These are phyloP conservation scores for Hypoxylon lenormandii DNA, from an alignment of 495 filamentous ascomycete genomes.

Conservation along the genomic window DNA sequence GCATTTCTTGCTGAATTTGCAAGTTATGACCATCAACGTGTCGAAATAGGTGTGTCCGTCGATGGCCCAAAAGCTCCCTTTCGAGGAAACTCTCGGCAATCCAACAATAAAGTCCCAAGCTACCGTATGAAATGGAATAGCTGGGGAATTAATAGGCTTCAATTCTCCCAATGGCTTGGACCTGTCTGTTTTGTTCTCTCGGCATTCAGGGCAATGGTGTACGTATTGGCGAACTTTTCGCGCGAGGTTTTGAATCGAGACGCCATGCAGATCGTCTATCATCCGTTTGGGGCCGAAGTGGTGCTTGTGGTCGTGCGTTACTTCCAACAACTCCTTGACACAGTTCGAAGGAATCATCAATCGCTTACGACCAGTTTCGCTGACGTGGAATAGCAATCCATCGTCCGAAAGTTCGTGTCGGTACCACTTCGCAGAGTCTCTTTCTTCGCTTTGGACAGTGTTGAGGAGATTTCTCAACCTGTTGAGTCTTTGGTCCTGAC, in stretches of 20 bases:
- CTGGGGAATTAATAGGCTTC: background rate
- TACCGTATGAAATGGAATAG: slow-evolving; percentile 2
- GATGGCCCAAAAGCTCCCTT: background rate
- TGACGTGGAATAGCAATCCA: no score
- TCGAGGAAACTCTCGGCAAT: background rate
- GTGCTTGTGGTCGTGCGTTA: no score
- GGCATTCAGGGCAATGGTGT: background rate
- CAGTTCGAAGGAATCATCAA: no score
- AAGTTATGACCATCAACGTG: background rate
- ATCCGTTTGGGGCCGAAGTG: no score
- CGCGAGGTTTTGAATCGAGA: no score
- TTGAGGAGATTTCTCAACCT: background rate
- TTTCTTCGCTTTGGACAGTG: background rate
- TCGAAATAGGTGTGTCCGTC: background rate
- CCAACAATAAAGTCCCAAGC: slow-evolving; percentile 7
- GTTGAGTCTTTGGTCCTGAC: background rate
- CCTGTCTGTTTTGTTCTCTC: background rate
- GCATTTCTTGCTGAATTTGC: slow-evolving; percentile 4
- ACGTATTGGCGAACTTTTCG: background rate
- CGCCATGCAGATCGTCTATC: no score
- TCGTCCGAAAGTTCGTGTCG: no score
- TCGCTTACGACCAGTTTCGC: no score
- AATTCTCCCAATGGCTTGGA: background rate
- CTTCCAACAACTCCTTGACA: no score
- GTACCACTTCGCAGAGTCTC: background rate